Conservation (phyloP, 2,329 filamentous ascomycete genomes). For the Fusarium sulawesiense region DNA sequence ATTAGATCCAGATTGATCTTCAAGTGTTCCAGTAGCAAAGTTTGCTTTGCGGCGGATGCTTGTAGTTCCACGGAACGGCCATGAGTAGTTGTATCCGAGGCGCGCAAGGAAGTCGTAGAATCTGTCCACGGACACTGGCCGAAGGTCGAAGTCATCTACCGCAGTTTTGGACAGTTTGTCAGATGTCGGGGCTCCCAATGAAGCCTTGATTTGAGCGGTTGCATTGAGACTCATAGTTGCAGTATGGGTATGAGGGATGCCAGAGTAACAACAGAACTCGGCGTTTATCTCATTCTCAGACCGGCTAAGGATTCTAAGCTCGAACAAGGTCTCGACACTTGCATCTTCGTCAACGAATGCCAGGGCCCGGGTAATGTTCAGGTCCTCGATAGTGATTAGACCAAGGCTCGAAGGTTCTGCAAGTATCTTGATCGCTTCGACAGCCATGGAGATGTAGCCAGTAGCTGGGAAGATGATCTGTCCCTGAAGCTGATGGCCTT, state of each 20-base stretch:
- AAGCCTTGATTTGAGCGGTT: too few species aligned
- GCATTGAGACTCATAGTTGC: too few species aligned
- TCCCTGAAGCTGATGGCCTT: conserved; percentile 15
- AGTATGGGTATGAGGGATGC: too few species aligned
- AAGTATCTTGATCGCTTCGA: not conserved
- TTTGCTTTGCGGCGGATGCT: not conserved
- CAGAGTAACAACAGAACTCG: too few species aligned
- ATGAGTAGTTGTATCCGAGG: not conserved
- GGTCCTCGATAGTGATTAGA: too few species aligned
- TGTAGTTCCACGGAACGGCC: not conserved
- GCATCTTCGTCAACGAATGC: too few species aligned
- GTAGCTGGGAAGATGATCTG: conserved; percentile 20
- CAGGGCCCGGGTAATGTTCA: too few species aligned
- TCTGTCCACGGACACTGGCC: not conserved
- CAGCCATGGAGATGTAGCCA: conserved; percentile 17
- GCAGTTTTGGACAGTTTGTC: not conserved
- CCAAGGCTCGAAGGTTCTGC: too few species aligned
- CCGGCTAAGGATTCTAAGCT: too few species aligned
- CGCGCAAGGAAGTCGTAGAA: not conserved
- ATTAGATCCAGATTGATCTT: not conserved
- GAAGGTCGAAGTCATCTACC: not conserved
- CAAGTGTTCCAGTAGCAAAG: not conserved
- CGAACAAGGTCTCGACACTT: too few species aligned
- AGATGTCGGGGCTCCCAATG: too few species aligned
- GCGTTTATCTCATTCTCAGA: too few species aligned